A percentile compares a stretch with the other conserved stretches of the same genome.
Evolutionary conservation across 805 yeast species (phyloP).

Genomic region (Metschnikowia arizonensis): DNA sequence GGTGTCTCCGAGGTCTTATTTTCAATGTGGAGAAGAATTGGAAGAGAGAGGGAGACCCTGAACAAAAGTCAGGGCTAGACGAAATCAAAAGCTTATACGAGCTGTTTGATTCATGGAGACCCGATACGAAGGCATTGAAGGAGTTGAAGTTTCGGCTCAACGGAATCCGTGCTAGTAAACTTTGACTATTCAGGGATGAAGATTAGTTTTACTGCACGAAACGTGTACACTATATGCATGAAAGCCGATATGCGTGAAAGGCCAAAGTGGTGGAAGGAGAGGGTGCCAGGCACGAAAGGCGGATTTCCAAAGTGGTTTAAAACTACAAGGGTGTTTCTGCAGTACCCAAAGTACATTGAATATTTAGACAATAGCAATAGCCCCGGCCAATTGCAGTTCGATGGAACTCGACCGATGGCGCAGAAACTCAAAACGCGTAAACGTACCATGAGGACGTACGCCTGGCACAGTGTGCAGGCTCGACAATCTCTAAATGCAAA

Average conservation of each 20-base stretch:
- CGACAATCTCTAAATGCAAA: constrained; percentile 3
- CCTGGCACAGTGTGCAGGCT: constrained; percentile 2
- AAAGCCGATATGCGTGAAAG: constrained; percentile 5
- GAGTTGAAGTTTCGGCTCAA: constrained; percentile 78
- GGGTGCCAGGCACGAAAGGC: neutral
- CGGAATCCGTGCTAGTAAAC: constrained; percentile 44
- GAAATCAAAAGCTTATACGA: constrained; percentile 59
- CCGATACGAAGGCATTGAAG: constrained; percentile 74
- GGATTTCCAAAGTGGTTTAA: neutral
- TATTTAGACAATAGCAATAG: neutral
- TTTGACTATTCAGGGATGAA: constrained; percentile 17
- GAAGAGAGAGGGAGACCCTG: constrained; percentile 31
- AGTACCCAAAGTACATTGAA: neutral
- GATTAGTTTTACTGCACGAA: neutral
- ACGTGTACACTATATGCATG: neutral
- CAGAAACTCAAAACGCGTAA: constrained; percentile 3
- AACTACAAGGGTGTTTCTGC: too few species aligned
- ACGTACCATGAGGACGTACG: constrained; percentile 4
- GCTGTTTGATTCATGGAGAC: constrained; percentile 83
- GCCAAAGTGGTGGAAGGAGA: too few species aligned
- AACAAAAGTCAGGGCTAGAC: constrained; percentile 34
- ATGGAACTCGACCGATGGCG: neutral
- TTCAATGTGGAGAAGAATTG: constrained; percentile 54
- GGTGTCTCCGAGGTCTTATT: constrained; percentile 80
- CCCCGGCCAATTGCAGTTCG: neutral